phyloP scores from a whole-genome alignment of 176 grass and related monocot genomes.

The Microstegium vimineum region DNA sequence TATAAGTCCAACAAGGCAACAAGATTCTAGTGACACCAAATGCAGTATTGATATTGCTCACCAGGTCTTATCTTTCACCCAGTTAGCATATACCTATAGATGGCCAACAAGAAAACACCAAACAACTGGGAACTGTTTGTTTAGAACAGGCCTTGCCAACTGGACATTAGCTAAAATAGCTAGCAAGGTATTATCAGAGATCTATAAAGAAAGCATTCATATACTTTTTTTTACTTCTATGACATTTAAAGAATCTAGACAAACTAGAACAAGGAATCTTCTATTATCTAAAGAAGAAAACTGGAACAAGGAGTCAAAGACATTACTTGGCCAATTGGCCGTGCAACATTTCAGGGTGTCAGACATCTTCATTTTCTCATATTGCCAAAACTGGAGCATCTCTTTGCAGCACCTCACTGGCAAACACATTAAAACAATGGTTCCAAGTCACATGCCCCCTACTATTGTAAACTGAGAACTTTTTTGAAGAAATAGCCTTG shows the following conservation, averaged over 20 bases:
- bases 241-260: not conserved
- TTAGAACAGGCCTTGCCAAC: not conserved
- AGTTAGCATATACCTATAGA: not conserved
- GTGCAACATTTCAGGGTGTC: not conserved
- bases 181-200: not conserved
- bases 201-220: not conserved
- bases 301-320: not conserved
- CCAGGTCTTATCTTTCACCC: not conserved
- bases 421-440: not conserved
- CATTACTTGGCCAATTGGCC: not conserved
- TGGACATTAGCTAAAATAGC: not conserved
- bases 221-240: not conserved
- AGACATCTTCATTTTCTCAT: not conserved
- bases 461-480: not conserved
- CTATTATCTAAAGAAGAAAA: no score
- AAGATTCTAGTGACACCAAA: not conserved
- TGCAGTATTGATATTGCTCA: not conserved
- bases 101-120: not conserved
- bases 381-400: not conserved
- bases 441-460: not conserved
- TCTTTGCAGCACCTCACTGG: not conserved
- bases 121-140: not conserved
- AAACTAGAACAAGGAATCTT: not conserved
- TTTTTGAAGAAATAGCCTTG: not conserved
- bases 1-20: not conserved